Evolutionary conservation across 192 early-diverging fungal species (phyloP), one percentile per base, ranked within the genome.

Genomic region (Podila epigama): DNA sequence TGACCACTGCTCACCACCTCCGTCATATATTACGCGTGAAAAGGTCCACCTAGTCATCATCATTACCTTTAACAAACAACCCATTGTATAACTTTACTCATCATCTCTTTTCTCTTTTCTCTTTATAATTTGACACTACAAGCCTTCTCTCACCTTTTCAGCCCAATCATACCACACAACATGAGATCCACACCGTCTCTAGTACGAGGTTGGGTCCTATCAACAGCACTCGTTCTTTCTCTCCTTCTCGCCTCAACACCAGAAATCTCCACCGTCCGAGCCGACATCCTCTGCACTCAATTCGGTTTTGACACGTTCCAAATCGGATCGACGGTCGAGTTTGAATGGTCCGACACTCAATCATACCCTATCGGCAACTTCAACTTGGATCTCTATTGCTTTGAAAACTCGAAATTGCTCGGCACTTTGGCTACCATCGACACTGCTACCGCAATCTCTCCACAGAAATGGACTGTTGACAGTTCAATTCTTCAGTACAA

Each of bases 381-480:
- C 51, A 60, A 63, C 39, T 22, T 77, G 31, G 48, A 77, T 29
- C 61, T 77, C 18, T 68, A 68, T 34, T 77, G 73, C 59, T 59
- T 59, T 8, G 53, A 77, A 18, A 60, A 58, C 60, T n/a, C 41
- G 20, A 40, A 41, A 40, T 16, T 68, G 50, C 20, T 77, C 37
- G 35, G 51, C 29, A 77, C 60, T 16, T 42, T 77, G 41, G 44
- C 60, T 29, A 59, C 60, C n/a, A 39, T 77, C 34, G 68, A 77
- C 56, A 13, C 16, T 18, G 55, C 58, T 20, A 54, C 52, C 52
- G 22, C 52, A 15, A 15, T 32, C 16, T 54, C 52, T 1, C 52
- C 52, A 31, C 25, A 31, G 25, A 32, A 7, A 20, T 54, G 52
- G 52, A 48, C 44, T 4, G 44, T 48, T 1, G 44, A 48, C 44